Base-by-base conservation (phyloP, 345 rosid species). In the Odontarrhena argentea region DNA sequence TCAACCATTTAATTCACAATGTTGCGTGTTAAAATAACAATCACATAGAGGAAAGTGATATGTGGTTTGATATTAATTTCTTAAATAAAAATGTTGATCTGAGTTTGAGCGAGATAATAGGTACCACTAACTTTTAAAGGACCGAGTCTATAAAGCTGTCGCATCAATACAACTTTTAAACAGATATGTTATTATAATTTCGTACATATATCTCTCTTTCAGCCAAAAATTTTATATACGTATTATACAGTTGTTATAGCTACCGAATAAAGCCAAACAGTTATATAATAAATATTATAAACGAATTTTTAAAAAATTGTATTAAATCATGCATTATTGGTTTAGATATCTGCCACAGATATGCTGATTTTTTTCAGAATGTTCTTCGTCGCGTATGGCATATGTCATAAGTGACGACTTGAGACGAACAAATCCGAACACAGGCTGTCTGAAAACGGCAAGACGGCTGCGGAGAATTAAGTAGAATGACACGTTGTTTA, bases 371-470 rank as follows among this genome's bases (percentile, higher is more conserved):
- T 8, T 8, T 46, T 56, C 43, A 42, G 22, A 49, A 41, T 10
- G 47, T 51, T 57, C 25, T 53, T 57, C 65, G 65, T 32, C 36
- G 36, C 36, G 36, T 72, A 72, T 57, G 54, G 53, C 71, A 34
- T 72, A 72, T 50, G 76, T 73, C 71, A 65, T 40, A 9, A 10
- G 58, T 64, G 76, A 71, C 76, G 70, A 48, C 42, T 43, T 3
- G 2, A 12, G 7, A 55, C 8, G 36, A 34, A 46, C 14, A 5
- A 54, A 36, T 1, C 15, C 6, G 11, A 32, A 32, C 26, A 24
- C 9, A 7, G 11, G 28, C 7, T 10, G 52, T 30, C 2, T 2
- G 6, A 41, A 42, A 65, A 72, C 70, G 70, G 47, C 55, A 25
- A 25, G 54, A 42, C 40, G 6, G 7, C 35, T 28, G 10, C 3